Evolutionary conservation across 345 rosid species (phyloP).

Genomic region (Turnera subulata): DNA sequence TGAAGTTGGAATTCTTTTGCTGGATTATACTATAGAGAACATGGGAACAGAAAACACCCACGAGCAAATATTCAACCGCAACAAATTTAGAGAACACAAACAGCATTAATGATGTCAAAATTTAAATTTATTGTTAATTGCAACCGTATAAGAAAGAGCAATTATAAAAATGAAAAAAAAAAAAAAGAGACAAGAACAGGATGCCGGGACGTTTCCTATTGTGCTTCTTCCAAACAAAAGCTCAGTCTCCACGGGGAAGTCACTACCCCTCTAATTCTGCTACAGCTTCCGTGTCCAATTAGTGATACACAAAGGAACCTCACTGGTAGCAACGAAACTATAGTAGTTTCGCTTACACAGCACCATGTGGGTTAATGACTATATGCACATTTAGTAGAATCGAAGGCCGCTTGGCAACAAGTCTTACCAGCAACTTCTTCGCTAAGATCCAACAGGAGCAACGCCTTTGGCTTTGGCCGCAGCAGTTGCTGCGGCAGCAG

Average conservation of each 20-base stretch:
- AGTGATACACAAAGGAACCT: constrained; percentile 19
- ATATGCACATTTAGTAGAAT: constrained; percentile 31
- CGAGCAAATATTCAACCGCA: too few relatives aligned
- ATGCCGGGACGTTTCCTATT: too few relatives aligned
- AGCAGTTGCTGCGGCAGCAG: constrained; percentile 62
- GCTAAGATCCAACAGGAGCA: constrained; percentile 83
- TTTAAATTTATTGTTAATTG: constrained; percentile 3
- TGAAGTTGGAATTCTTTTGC: too few relatives aligned
- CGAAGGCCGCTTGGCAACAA: constrained; percentile 8
- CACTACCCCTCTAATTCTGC: constrained; percentile 10
- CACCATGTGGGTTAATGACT: constrained; percentile 12
- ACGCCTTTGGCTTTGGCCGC: constrained; percentile 62
- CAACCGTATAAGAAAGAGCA: background rate
- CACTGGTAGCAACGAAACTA: constrained; percentile 25
- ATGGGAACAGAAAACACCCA: too few relatives aligned
- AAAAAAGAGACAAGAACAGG: background rate
- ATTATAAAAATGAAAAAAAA: background rate
- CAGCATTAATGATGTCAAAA: too few relatives aligned
- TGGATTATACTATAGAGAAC: too few relatives aligned
- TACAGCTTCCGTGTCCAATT: constrained; percentile 16
- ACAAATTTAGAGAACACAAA: too few relatives aligned
- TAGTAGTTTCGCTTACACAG: constrained; percentile 11
- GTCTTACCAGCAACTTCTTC: constrained; percentile 9
- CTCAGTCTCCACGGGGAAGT: too few relatives aligned
- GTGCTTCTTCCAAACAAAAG: too few relatives aligned